Evolutionary conservation across 2,329 filamentous ascomycete species (phyloP), one percentile per base, ranked within the genome.

Genomic region (Aspergillus brunneoviolaceus): DNA sequence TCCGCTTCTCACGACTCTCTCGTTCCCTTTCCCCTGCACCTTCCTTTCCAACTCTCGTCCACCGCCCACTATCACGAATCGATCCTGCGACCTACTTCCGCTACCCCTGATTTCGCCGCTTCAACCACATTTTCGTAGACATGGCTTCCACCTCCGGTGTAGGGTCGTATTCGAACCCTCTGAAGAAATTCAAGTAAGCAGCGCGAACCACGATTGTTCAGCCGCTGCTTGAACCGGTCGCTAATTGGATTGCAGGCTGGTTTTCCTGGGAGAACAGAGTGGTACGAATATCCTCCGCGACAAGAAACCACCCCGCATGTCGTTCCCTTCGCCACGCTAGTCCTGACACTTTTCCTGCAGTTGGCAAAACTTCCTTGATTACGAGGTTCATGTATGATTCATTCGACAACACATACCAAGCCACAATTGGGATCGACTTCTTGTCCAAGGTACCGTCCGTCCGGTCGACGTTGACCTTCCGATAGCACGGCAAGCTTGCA

Each of bases 331-430:
- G 48, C 55, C 57, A 51, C 45, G 16, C 12, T 16, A 23, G 53
- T 19, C 62, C 67, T 72, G 61, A 72, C 57, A 42, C 57, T 51
- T 14, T 35, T 51, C 19, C 42, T 59, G 63, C 76, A 98, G 95
- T 99, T 71, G 95, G 95, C 76, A 99, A 99, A 83, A 99, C 95
- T 33, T 99, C 95, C 63, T 82, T 99, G 71, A 99, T 99, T 77
- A 99, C 95, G 67, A 89, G 95, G 66, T 99, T 99, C 84, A 99
- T 99, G 95, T 99, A 99, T 84, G 95, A 99, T 80, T 98, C 95
- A 51, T 99, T 99, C 83, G 95, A 99, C 84, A 97, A 96, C 81
- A 98, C 94, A 84, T 99, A 99, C 82, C 95, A 99, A 80, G 95
- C 95, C 60, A 99, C 95, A 45, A 98, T 99, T 74, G 95, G 95